Evolutionary conservation across 148 eudicot species (phyloP), one percentile per base, ranked within the genome.

Genomic region (Rhododendron molle): DNA sequence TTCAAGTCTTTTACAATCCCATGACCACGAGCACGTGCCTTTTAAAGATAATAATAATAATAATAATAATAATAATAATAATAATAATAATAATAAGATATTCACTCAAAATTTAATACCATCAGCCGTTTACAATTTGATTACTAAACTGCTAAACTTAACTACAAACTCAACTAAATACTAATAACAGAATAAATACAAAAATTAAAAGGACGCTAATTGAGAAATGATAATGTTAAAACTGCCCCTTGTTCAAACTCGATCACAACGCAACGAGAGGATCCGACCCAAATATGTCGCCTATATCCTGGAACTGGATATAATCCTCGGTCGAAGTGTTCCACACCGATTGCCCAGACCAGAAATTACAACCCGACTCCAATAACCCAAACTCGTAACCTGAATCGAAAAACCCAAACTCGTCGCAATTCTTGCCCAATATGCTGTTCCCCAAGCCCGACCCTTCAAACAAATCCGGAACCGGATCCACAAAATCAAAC

Each of bases 281-380:
- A 84, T 93, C 98, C 89, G 95, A 92, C 89, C 94, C 95, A 85
- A 94, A 94, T 85, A 94, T 81, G 40, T 95, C 98, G 11, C 94
- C 93, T 14, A 93, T 86, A 79, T 95, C 98, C 43, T 91, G 92
- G 20, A 91, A 92, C 28, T 92, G 90, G 20, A 90, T 89, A 69
- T 87, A 87, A 71, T 94, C 96, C 34, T 87, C 90, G 7, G 23
- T 36, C 0, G 89, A 79, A 32, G 16, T 14, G 14, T 15, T 28
- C 92, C 92, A 91, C 16, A 83, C 77, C 38, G 90, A 83, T 1
- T 65, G 77, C 14, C 56, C 38, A 87, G 84, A 52, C 91, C 93
- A 36, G 84, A 89, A 2, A 18, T 8, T 7, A 32, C 2, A 71
- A 71, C 16, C 71, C 71, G 71, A n/a, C 9, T 65, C 71, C 14